phyloP scores from a whole-genome alignment of 164 flowering plant genomes.

The Kalanchoe fedtschenkoi region DNA sequence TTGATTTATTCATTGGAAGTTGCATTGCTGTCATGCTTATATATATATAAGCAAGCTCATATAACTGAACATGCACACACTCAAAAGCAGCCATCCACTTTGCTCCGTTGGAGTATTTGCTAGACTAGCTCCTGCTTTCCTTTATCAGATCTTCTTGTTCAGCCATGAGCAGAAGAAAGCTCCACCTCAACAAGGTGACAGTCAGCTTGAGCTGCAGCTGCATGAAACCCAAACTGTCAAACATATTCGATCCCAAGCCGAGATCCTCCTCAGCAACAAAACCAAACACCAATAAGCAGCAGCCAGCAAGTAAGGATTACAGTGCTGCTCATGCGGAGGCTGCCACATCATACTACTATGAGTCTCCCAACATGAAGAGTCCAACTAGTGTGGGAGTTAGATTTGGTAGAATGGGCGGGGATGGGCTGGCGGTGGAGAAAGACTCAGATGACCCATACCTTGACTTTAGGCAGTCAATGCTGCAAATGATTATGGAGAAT shows the following conservation, averaged over 20 bases:
- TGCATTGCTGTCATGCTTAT: neutral
- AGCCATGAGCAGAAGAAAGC: slow-evolving; percentile 4
- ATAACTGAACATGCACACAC: neutral
- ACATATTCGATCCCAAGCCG: slow-evolving; percentile 36
- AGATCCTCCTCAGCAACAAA: slow-evolving; percentile 12
- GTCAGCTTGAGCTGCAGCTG: slow-evolving; percentile 37
- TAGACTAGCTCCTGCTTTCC: neutral
- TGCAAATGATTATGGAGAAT: slow-evolving; percentile 64
- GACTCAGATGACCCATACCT: slow-evolving; percentile 59
- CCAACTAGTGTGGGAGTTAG: slow-evolving; percentile 1
- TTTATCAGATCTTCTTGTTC: too few relatives aligned
- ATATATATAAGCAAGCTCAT: neutral
- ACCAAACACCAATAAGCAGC: too few relatives aligned
- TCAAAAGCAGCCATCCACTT: neutral
- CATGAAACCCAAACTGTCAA: slow-evolving; percentile 39
- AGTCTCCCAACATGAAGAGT: slow-evolving; percentile 12
- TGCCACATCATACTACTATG: neutral
- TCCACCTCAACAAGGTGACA: neutral
- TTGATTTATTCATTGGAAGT: neutral
- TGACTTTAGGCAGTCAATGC: slow-evolving; percentile 60
- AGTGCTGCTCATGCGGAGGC: neutral
- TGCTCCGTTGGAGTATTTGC: too few relatives aligned
- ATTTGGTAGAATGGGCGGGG: slow-evolving; percentile 25
- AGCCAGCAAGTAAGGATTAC: slow-evolving; percentile 1
- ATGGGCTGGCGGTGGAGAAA: slow-evolving; percentile 51